Evolutionary conservation across 495 filamentous ascomycete species (phyloP).

Genomic region (Aspergillus bertholletiae): DNA sequence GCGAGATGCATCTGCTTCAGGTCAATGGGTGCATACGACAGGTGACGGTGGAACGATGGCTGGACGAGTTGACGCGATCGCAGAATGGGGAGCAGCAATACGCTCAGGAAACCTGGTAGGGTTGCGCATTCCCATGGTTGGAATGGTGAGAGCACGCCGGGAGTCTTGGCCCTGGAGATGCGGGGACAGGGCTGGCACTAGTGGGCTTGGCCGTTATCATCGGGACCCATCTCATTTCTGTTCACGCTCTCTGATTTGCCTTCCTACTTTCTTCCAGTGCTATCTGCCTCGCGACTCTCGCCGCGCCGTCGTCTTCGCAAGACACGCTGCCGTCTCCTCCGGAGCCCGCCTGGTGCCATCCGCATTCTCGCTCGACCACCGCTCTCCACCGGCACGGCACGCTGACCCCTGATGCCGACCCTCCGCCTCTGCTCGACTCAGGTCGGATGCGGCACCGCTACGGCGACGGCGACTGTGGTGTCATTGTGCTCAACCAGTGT

Average conservation of each 20-base stretch:
- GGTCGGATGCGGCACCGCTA: background rate
- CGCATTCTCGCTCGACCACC: background rate
- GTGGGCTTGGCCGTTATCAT: constrained; percentile 12
- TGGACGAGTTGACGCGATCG: constrained; percentile 19
- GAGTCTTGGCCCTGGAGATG: constrained; percentile 24
- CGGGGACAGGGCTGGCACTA: constrained; percentile 26
- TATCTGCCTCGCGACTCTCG: constrained; percentile 14
- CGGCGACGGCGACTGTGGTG: background rate
- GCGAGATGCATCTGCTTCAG: constrained; percentile 10
- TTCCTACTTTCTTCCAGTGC: constrained; percentile 5
- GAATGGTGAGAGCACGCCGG: constrained; percentile 2
- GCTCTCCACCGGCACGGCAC: background rate
- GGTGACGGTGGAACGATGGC: constrained; percentile 27
- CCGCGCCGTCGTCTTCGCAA: constrained; percentile 2
- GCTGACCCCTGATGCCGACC: background rate
- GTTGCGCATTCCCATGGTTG: constrained; percentile 3
- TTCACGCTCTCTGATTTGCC: background rate
- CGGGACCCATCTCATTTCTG: background rate
- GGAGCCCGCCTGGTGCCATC: background rate
- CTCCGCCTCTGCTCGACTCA: background rate
- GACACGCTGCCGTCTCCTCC: background rate
- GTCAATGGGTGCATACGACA: constrained; percentile 14
- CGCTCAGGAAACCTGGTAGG: constrained; percentile 32
- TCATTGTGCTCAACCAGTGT: constrained; percentile 29
- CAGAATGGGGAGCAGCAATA: constrained; percentile 15